Conservation (phyloP, 2,329 filamentous ascomycete genomes). For the Coniochaeta sp. region DNA sequence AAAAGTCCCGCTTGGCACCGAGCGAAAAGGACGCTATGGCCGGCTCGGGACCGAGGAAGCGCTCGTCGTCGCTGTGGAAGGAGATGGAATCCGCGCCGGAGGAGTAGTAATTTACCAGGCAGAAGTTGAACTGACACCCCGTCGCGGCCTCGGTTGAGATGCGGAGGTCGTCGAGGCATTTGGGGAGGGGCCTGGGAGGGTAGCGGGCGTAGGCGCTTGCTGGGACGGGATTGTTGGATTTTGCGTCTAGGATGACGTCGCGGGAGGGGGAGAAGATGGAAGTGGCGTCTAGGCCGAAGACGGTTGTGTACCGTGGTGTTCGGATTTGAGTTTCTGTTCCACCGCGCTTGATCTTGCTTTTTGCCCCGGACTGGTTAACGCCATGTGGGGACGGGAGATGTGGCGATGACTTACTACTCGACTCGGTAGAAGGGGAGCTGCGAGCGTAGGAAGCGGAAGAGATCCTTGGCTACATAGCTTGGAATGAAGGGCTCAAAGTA, state of each 20-base stretch:
- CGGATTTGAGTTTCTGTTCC: conserved; percentile 53
- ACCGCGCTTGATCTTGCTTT: conserved; percentile 55
- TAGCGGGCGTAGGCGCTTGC: conserved; percentile 49
- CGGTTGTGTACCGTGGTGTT: conserved; percentile 47
- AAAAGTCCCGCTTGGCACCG: conserved; percentile 65
- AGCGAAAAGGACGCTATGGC: conserved; percentile 70
- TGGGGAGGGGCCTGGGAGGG: conserved; percentile 61
- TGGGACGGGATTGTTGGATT: conserved; percentile 31
- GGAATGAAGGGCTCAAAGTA: conserved; percentile 71
- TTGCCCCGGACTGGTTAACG: neutral
- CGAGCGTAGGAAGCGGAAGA: conserved; percentile 66
- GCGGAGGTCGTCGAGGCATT: conserved; percentile 59
- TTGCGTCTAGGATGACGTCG: conserved; percentile 33
- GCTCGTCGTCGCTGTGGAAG: conserved; percentile 75
- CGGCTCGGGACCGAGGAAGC: conserved; percentile 62
- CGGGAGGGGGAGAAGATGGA: conserved; percentile 43
- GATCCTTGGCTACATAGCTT: conserved; percentile 39
- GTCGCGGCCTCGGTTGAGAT: conserved; percentile 57
- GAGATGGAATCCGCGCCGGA: conserved; percentile 68
- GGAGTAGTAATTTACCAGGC: conserved; percentile 79
- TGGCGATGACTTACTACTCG: conserved; percentile 36
- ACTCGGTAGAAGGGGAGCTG: conserved; percentile 71
- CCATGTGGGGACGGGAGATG: neutral
- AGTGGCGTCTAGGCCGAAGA: conserved; percentile 55
- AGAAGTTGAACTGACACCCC: conserved; percentile 66